A percentile compares a stretch with the other conserved stretches of the same genome.
Evolutionary conservation across 345 rosid species (phyloP).

Genomic region (Lepidium africanum): DNA sequence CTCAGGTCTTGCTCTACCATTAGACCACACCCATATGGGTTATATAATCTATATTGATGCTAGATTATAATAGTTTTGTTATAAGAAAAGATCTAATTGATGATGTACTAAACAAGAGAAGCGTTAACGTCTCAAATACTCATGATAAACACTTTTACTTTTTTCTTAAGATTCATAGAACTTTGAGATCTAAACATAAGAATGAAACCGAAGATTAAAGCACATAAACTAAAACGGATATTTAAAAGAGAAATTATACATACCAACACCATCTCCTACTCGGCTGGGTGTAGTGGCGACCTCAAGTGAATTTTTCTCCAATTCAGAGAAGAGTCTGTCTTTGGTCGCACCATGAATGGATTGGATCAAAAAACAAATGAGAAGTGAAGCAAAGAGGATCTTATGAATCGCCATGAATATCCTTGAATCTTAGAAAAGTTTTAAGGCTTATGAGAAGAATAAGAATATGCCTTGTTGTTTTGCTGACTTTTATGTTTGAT

Average conservation of each 20-base stretch:
- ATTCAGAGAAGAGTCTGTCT: conserved; percentile 35
- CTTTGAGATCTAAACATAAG: neutral
- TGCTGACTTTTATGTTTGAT: conserved; percentile 24
- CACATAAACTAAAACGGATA: neutral
- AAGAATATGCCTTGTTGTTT: conserved; percentile 16
- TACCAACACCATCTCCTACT: conserved; percentile 37
- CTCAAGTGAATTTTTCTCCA: conserved; percentile 27
- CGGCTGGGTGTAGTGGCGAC: conserved; percentile 34
- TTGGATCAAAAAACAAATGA: conserved; percentile 20
- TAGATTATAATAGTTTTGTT: neutral
- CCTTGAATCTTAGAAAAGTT: conserved; percentile 1
- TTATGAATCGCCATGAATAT: conserved; percentile 29
- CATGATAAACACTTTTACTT: neutral
- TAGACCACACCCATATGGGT: too few species aligned
- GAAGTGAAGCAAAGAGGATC: conserved; percentile 27
- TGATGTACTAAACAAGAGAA: neutral
- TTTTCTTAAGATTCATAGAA: neutral
- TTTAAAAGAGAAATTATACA: neutral
- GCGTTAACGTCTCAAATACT: neutral
- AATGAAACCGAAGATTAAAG: neutral
- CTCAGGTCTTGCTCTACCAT: too few species aligned
- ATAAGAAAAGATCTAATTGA: neutral
- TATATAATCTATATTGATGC: neutral
- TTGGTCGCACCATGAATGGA: neutral
- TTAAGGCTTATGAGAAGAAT: neutral